Base-by-base conservation (phyloP, 257 asterid species). In the Voacanga thouarsii region DNA sequence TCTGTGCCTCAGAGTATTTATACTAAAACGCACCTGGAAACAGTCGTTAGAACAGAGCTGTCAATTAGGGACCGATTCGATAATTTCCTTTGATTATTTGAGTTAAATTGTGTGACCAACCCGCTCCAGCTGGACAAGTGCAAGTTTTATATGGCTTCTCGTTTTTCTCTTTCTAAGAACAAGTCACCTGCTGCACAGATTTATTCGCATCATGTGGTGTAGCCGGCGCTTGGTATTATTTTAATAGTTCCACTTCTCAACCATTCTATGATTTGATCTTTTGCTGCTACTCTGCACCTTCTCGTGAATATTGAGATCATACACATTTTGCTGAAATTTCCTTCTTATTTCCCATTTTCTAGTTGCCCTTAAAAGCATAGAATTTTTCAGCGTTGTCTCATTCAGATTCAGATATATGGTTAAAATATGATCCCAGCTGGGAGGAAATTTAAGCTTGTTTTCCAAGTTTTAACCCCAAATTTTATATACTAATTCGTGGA, bases 41-140 rank as follows among this genome's bases (percentile, higher is more conserved):
- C 19, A 70, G 78, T 88, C 77, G 84, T 84, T 86, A 72, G 75
- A 37, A 79, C 7, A 72, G 76, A 82, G 90, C 91, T 87, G 90
- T 87, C 96, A 78, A 68, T 50, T 76, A 49, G 77, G 51, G 80
- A 80, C 78, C 78, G 23, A 12, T 75, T 75, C 83, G 81, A 67
- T 33, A 33, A 33, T 33, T 33, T 33, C 37, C 37, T 33, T 33
- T 1, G 37, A 33, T 33, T 33, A 33, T 33, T 33, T 33, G 37
- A 33, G 37, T 33, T 33, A 33, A 33, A 33, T 2, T 33, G 37
- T 33, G 37, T 33, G 37, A 33, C 2, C 37, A 33, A 33, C 37
- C 37, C 37, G 37, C 37, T 33, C 37, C 37, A 33, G 37, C 37
- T 33, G 37, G 37, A 33, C 37, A 33, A 33, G 37, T 33, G 37